A percentile compares a stretch with the other conserved stretches of the same genome.
These are phyloP conservation scores for Sonneratia alba DNA, from an alignment of 345 rosid species.

Conservation along the genomic window DNA sequence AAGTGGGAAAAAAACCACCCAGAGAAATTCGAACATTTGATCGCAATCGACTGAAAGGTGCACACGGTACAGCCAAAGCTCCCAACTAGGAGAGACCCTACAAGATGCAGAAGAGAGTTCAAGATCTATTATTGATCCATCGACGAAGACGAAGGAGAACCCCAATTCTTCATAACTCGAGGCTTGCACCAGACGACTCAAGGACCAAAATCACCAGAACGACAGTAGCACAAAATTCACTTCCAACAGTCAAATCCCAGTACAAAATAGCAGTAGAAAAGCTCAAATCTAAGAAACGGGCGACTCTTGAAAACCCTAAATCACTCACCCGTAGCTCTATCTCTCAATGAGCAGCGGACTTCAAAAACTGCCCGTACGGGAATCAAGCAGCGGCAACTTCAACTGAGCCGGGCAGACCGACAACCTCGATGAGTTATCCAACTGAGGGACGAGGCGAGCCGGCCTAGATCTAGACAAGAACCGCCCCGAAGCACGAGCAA, in stretches of 20 bases:
- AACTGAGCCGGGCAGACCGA: background rate
- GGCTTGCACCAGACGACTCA: background rate
- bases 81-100: background rate
- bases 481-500: background rate
- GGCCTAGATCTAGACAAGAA: background rate
- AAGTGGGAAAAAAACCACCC: background rate
- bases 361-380: background rate
- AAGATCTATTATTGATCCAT: background rate
- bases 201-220: background rate
- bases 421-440: too few relatives aligned
- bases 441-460: background rate
- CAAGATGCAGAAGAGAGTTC: background rate
- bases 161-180: background rate
- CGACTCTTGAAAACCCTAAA: constrained; percentile 2
- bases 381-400: background rate
- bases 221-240: background rate
- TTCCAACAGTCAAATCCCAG: background rate
- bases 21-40: background rate
- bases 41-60: too few relatives aligned
- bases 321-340: constrained; percentile 4
- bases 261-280: background rate
- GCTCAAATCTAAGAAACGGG: background rate
- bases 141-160: background rate
- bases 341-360: background rate
- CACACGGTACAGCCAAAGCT: background rate